Evolutionary conservation across 805 yeast genomes (phyloP).

Genomic region (Metschnikowia orientalis): DNA sequence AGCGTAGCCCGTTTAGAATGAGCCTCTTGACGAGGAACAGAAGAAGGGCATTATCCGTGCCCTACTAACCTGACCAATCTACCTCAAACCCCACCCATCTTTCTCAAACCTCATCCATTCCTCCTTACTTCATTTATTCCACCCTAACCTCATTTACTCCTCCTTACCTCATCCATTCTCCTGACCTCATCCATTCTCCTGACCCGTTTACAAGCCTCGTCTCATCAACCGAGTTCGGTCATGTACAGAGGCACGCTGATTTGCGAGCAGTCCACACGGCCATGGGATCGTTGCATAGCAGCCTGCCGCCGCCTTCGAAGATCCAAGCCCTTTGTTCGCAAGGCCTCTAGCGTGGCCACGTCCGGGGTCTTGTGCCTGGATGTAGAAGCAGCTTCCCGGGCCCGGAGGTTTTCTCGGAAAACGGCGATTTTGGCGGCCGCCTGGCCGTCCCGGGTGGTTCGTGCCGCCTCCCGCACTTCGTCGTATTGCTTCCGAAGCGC

Average conservation of each 20-base stretch:
- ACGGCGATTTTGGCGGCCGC: constrained; percentile 17
- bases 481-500: constrained; percentile 28
- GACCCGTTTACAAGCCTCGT: no score
- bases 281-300: constrained; percentile 5
- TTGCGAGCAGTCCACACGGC: constrained; percentile 21
- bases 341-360: constrained; percentile 25
- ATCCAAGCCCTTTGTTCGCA: constrained; percentile 23
- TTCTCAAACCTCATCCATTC: no score
- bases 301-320: constrained; percentile 11
- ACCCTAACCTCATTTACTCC: no score
- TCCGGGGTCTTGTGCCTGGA: constrained; percentile 11
- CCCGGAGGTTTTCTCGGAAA: constrained; percentile 28
- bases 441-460: constrained; percentile 6
- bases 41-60: no score
- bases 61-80: no score
- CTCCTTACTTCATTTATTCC: no score
- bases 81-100: no score
- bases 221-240: constrained; percentile 3
- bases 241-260: constrained; percentile 14
- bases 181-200: no score
- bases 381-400: constrained; percentile 17
- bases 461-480: constrained; percentile 18
- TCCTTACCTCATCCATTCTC: no score
- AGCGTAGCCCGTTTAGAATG: no score
- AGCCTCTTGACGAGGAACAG: no score